Base-by-base conservation (phyloP, 495 filamentous ascomycete genomes). In the Trichocladium uniseriatum region DNA sequence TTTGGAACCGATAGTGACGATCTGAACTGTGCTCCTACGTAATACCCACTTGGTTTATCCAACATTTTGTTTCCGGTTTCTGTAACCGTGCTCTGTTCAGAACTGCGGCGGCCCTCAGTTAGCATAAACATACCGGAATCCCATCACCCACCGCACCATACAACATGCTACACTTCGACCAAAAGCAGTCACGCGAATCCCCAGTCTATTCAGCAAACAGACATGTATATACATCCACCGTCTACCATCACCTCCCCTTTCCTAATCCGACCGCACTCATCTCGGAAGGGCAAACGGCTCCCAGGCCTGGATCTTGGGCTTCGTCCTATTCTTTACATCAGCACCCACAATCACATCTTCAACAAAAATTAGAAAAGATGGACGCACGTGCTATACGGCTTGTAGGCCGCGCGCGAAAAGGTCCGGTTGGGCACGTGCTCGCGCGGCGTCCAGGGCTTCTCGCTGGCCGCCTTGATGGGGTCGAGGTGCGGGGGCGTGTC, bases 321-420 rank as follows among this genome's bases (percentile, higher is more conserved):
- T 67, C 18, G 56, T 58, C 44, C 68, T 71, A 29, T 50, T 11
- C 7, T 11, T 7, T 4, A 6, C 11, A 40, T 49, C 16, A 59
- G 41, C 38, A 28, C 19, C 20, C 11, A 32, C 10, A 14, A 4
- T 32, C 5, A 10, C 24, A 27, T 27, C 2, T 10, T 2, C 7
- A 29, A 11, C 13, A 32, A 6, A 32, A 2, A 32, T 11, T 11
- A 10, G 13, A 10, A 10, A 11, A 32, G 5, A 5, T 32, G 5
- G 13, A 49, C 86, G 60, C 64, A 95, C 91, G 92, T 98, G 68
- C 77, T 94, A 65, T 96, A 99, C 14, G 94, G 78, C 74, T 85
- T 91, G 73, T 79, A 99, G 10, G 89, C 89, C 45, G 75, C 87
- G 45, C 86, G 79, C 43, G 72, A 80, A 37, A 73, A 66, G 14